Percentiles rank a stretch among this genome's conserved stretches.
Conservation (phyloP, 2,329 filamentous ascomycete genomes). For the Fusarium chaquense region DNA sequence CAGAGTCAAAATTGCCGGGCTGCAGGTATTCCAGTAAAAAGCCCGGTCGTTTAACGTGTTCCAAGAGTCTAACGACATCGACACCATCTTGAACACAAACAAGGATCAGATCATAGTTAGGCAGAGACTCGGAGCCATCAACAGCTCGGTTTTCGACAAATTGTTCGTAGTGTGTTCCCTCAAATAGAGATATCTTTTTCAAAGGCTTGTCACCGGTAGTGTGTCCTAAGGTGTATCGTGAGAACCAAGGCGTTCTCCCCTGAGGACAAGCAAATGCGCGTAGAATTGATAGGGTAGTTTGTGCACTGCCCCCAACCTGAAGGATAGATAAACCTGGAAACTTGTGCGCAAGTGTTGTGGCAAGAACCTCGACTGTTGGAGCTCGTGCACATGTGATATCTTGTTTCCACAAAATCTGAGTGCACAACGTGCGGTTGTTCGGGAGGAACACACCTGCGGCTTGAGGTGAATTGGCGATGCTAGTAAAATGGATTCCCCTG, state of each 20-base stretch:
- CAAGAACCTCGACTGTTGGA: constrained; percentile 42
- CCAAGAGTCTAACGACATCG: constrained; percentile 30
- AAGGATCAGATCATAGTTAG: constrained; percentile 53
- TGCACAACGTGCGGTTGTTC: constrained; percentile 62
- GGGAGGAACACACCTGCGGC: constrained; percentile 57
- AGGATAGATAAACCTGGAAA: constrained; percentile 55
- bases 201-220: constrained; percentile 5
- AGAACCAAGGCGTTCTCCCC: constrained; percentile 50
- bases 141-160: constrained; percentile 49
- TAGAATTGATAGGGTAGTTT: constrained; percentile 45
- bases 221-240: constrained; percentile 51
- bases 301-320: constrained; percentile 51
- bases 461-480: constrained; percentile 48
- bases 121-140: constrained; percentile 39
- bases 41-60: constrained; percentile 49
- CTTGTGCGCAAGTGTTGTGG: constrained; percentile 56
- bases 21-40: constrained; percentile 42
- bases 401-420: constrained; percentile 61
- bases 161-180: constrained; percentile 27
- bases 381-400: constrained; percentile 49
- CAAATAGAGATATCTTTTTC: constrained; percentile 15
- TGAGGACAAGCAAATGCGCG: constrained; percentile 41
- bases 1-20: neutral
- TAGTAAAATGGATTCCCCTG: constrained; percentile 59
- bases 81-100: constrained; percentile 29